A percentile compares a stretch with the other conserved stretches of the same genome.
Evolutionary conservation across 106 monocot genomes (phyloP).

Genomic region (Dendrobium catenatum): DNA sequence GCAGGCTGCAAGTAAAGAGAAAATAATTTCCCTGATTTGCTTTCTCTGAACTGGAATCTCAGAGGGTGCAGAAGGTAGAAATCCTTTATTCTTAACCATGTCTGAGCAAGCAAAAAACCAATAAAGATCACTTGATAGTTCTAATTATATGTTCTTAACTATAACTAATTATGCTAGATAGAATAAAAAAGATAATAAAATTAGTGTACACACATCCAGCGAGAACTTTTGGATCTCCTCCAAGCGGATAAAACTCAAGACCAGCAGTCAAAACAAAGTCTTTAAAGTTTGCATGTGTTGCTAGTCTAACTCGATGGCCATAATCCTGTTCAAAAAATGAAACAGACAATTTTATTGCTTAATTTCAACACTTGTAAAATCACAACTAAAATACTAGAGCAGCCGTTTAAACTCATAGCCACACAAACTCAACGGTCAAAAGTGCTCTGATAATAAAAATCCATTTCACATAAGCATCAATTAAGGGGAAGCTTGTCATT

Average conservation of each 20-base stretch:
- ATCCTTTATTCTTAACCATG: constrained; percentile 96
- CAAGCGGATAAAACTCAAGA: constrained; percentile 82
- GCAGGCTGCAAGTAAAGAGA: constrained; percentile 78
- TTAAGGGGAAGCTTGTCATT: background rate
- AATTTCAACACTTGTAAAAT: background rate
- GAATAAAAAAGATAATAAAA: background rate
- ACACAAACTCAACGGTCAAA: background rate
- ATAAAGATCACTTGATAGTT: background rate
- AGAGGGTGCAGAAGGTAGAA: constrained; percentile 78
- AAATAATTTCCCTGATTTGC: constrained; percentile 81
- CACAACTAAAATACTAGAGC: background rate
- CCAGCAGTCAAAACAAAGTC: constrained; percentile 86
- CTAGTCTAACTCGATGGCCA: constrained; percentile 86
- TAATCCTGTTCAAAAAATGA: constrained; percentile 42
- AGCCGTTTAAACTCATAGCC: background rate
- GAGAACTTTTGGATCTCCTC: constrained; percentile 81
- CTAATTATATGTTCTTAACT: background rate
- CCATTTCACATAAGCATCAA: background rate
- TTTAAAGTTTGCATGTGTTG: constrained; percentile 90
- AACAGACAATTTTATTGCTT: background rate
- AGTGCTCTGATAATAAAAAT: background rate
- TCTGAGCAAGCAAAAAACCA: constrained; percentile 32
- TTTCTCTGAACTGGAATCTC: constrained; percentile 80
- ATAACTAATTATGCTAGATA: background rate
- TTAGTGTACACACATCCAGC: constrained; percentile 53